These are phyloP conservation scores for Termitomyces sp. DNA, from an alignment of 768 basidiomycete species.

Conservation along the genomic window DNA sequence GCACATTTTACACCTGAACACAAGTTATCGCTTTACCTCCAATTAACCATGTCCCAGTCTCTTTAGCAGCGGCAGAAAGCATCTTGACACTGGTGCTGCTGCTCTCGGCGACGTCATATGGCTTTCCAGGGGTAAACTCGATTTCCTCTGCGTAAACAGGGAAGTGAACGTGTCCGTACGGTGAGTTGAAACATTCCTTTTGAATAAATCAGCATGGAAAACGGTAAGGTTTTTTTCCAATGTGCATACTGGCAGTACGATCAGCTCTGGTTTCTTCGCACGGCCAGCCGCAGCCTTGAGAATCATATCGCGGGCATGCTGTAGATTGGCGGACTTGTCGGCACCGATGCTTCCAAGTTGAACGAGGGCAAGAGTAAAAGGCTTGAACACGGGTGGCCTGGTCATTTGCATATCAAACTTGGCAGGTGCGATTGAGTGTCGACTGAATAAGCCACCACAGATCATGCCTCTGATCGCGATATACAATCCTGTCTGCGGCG, in stretches of 20 bases:
- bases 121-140: slow-evolving; percentile 51
- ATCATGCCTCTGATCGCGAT: slow-evolving; percentile 55
- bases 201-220: slow-evolving; percentile 4
- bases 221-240: not conserved
- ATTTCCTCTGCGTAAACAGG: slow-evolving; percentile 83
- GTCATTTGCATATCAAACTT: not conserved
- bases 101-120: slow-evolving; percentile 53
- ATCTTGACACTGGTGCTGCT: slow-evolving; percentile 77
- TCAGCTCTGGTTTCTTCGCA: slow-evolving; percentile 64
- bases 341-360: slow-evolving; percentile 78
- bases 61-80: slow-evolving; percentile 78
- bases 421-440: not conserved
- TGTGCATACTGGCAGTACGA: slow-evolving; percentile 75
- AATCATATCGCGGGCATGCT: slow-evolving; percentile 79
- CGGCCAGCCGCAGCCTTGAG: slow-evolving; percentile 54
- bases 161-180: slow-evolving; percentile 79
- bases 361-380: slow-evolving; percentile 84
- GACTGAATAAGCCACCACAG: not conserved
- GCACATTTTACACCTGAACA: no score
- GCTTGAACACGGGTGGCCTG: slow-evolving; percentile 41
- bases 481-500: slow-evolving; percentile 77
- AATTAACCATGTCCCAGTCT: slow-evolving; percentile 82
- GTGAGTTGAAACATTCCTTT: slow-evolving; percentile 88
- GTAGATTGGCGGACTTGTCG: slow-evolving; percentile 76
- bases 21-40: slow-evolving; percentile 58